phyloP scores from a whole-genome alignment of 257 asterid species.

The Gentiana dahurica region DNA sequence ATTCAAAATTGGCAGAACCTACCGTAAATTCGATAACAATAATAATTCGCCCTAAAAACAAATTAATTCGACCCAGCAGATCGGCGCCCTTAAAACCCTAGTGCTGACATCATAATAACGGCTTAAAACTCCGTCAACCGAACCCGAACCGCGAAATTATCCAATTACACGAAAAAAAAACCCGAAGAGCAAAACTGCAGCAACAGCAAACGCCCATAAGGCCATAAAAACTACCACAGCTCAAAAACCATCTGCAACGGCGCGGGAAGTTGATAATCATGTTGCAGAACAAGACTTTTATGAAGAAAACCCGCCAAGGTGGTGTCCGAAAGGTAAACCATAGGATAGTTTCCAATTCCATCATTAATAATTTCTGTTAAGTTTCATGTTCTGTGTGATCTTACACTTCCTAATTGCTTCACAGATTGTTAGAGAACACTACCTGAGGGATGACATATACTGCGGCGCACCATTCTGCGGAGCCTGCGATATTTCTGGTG shows the following conservation, averaged over 20 bases:
- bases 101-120: too few relatives aligned
- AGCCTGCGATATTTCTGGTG: conserved; percentile 40
- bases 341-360: not conserved
- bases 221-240: not conserved
- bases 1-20: too few relatives aligned
- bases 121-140: too few relatives aligned
- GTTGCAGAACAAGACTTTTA: conserved; percentile 72
- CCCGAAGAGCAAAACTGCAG: not conserved
- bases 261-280: conserved; percentile 15
- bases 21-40: too few relatives aligned
- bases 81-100: too few relatives aligned
- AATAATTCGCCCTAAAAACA: too few relatives aligned
- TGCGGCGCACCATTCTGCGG: conserved; percentile 90
- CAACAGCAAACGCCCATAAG: not conserved
- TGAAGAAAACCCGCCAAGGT: conserved; percentile 76
- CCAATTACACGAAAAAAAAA: too few relatives aligned
- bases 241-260: not conserved
- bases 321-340: conserved; percentile 54
- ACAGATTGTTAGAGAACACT: conserved; percentile 88
- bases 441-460: conserved; percentile 79
- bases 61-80: too few relatives aligned
- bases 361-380: not conserved
- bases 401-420: not conserved
- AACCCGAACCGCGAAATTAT: too few relatives aligned
- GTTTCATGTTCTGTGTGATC: too few relatives aligned